Percentiles rank a stretch among this genome's conserved stretches.
Evolutionary conservation across 2,329 filamentous ascomycete species (phyloP).

Genomic region (Ophiognomonia clavigignenti-juglandacearum): DNA sequence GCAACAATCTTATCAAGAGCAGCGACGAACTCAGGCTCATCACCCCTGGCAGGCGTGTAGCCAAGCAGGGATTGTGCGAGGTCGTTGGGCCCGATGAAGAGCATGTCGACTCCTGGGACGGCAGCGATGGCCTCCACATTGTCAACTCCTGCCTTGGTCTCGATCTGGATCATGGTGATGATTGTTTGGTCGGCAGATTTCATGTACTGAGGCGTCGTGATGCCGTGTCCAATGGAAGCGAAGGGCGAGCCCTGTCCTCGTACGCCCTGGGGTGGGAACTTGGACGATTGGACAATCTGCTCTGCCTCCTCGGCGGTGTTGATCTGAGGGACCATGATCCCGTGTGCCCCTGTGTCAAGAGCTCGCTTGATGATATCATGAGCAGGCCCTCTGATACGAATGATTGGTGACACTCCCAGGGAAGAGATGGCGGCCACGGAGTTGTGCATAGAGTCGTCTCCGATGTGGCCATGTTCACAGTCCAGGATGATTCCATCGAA

Average conservation of each 20-base stretch:
- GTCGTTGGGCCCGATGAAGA: conserved; percentile 42
- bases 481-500: conserved; percentile 40
- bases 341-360: conserved; percentile 26
- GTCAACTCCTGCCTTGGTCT: conserved; percentile 37
- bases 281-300: conserved; percentile 41
- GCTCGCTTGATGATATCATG: conserved; percentile 28
- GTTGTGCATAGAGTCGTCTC: conserved; percentile 20
- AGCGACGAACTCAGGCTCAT: conserved; percentile 41
- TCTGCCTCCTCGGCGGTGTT: conserved; percentile 40
- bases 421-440: conserved; percentile 19
- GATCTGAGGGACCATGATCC: conserved; percentile 30
- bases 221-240: conserved; percentile 38
- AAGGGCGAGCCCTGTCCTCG: conserved; percentile 48
- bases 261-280: conserved; percentile 44
- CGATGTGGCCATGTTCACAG: conserved; percentile 22
- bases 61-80: conserved; percentile 38
- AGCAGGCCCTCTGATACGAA: conserved; percentile 20
- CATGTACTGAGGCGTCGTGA: conserved; percentile 43
- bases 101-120: conserved; percentile 36
- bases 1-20: conserved; percentile 41
- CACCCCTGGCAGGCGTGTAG: conserved; percentile 38
- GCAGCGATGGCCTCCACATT: conserved; percentile 39
- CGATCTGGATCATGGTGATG: conserved; percentile 40
- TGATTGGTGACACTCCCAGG: conserved; percentile 19
- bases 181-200: conserved; percentile 44